Percentiles rank a stretch among this genome's conserved stretches.
phyloP scores from a whole-genome alignment of 495 filamentous ascomycete genomes.

The Penicillium verhagenii region DNA sequence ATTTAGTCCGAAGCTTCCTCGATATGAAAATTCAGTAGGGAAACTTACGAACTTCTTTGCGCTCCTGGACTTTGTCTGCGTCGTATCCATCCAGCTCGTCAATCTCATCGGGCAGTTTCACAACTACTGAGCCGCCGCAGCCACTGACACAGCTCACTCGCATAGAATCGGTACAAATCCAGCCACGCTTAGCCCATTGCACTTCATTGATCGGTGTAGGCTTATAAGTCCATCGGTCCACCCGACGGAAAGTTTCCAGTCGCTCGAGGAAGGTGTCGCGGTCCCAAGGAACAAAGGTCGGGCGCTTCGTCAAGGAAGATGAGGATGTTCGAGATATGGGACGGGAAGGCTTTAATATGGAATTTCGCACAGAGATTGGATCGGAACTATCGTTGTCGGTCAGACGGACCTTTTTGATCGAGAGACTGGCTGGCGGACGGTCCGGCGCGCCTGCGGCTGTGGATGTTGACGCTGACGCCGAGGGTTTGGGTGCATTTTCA shows the following conservation, averaged over 20 bases:
- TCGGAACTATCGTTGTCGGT: conserved; percentile 23
- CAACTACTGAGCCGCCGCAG: conserved; percentile 76
- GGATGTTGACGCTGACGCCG: conserved; percentile 15
- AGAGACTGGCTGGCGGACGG: conserved; percentile 31
- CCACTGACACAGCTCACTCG: conserved; percentile 77
- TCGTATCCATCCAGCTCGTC: conserved; percentile 49
- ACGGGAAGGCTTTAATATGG: conserved; percentile 26
- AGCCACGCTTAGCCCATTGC: conserved; percentile 92
- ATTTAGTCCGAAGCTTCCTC: conserved; percentile 12
- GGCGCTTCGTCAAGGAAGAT: conserved; percentile 34
- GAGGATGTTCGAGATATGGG: conserved; percentile 23
- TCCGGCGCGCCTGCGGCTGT: conserved; percentile 25
- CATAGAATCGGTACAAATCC: conserved; percentile 80
- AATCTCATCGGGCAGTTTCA: conserved; percentile 68
- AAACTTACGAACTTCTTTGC: conserved; percentile 58
- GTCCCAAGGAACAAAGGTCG: conserved; percentile 78
- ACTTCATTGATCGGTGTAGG: conserved; percentile 80
- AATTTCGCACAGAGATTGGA: conserved; percentile 25
- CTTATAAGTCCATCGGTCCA: conserved; percentile 82
- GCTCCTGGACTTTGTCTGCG: conserved; percentile 59
- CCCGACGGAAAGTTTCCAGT: conserved; percentile 82
- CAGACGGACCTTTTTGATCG: conserved; percentile 42
- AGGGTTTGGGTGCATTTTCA: conserved; percentile 20
- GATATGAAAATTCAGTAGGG: background rate
- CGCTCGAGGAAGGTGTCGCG: conserved; percentile 78